A percentile compares a stretch with the other conserved stretches of the same genome.
Conservation (phyloP, 2,329 filamentous ascomycete species). For the Teratosphaeria destructans region DNA sequence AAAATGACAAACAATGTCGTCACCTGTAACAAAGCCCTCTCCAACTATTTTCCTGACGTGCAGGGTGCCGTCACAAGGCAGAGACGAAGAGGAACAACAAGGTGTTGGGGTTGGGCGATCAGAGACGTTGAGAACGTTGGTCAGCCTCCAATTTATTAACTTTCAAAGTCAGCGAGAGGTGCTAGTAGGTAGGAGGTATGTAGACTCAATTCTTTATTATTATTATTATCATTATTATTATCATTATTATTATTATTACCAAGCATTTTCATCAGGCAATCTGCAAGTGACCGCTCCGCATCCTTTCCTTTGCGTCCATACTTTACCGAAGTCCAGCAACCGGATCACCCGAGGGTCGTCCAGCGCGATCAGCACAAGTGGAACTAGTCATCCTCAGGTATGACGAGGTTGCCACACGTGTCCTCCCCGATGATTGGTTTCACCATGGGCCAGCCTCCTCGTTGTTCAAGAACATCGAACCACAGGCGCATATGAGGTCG, state of each 20-base stretch:
- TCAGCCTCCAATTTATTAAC: neutral
- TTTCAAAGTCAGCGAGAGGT: neutral
- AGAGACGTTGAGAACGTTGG: neutral
- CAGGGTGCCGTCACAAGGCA: neutral
- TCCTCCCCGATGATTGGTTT: neutral
- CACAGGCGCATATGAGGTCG: neutral
- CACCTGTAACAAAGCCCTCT: neutral
- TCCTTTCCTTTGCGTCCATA: neutral
- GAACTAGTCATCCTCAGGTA: neutral
- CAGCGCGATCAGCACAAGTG: no score
- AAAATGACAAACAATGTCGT: conserved; percentile 1
- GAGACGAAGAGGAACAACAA: neutral
- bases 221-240: neutral
- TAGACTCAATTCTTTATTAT: neutral
- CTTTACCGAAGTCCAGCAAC: neutral
- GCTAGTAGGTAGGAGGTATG: no score
- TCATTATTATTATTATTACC: neutral
- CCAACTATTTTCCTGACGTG: neutral
- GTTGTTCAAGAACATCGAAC: neutral
- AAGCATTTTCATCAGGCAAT: neutral
- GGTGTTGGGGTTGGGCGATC: neutral
- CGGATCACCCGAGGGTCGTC: neutral
- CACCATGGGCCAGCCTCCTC: neutral
- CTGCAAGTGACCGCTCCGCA: neutral
- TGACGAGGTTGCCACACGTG: neutral